These are phyloP conservation scores for Sporothrix dimorphospora DNA, from an alignment of 2,329 filamentous ascomycete genomes.

Conservation along the genomic window DNA sequence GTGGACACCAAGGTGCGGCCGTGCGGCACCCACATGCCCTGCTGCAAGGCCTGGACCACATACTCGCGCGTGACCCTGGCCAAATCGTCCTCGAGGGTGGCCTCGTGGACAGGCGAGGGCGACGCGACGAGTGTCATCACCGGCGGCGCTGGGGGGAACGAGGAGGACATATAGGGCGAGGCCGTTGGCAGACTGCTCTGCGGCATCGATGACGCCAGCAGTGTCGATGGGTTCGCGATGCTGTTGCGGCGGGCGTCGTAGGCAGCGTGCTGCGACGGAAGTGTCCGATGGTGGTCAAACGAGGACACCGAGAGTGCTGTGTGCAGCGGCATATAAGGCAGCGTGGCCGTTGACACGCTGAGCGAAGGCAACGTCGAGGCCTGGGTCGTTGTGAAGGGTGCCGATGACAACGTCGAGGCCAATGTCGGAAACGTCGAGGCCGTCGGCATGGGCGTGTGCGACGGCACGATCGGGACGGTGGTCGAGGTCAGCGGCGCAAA, in stretches of 20 bases:
- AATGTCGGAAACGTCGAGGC: background rate
- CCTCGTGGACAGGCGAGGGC: background rate
- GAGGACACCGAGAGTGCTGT: background rate
- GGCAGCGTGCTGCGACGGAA: background rate
- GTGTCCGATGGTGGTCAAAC: background rate
- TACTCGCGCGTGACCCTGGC: conserved; percentile 35
- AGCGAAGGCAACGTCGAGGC: background rate
- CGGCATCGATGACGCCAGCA: background rate
- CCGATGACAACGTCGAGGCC: background rate
- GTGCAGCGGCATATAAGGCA: conserved; percentile 9
- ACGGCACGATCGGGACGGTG: conserved; percentile 3
- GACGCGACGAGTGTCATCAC: background rate
- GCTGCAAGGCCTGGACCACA: conserved; percentile 35
- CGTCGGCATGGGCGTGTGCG: conserved; percentile 6
- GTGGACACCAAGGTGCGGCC: conserved; percentile 20
- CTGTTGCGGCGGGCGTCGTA: background rate
- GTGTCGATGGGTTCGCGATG: background rate
- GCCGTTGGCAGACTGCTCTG: background rate
- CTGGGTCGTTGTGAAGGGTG: background rate
- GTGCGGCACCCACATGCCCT: conserved; percentile 34
- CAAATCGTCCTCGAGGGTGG: conserved; percentile 33
- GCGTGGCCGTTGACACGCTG: background rate
- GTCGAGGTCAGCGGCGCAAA: background rate
- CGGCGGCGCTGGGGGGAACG: background rate
- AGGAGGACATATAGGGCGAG: background rate